Percentiles rank a stretch among this genome's conserved stretches.
Conservation (phyloP, 805 yeast species). For the Ogataea trehalophila region DNA sequence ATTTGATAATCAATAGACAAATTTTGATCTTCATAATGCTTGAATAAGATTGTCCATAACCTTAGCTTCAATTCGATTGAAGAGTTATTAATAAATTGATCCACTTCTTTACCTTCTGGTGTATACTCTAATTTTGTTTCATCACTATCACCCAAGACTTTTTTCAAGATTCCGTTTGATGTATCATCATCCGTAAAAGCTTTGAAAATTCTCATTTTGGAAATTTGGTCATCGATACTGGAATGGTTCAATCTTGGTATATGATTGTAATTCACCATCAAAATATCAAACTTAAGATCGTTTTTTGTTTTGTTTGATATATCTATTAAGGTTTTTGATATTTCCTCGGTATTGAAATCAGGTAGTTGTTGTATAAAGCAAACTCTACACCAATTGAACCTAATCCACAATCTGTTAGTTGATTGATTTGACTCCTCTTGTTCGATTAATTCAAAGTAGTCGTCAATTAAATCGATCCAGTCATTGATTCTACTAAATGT, state of each 20-base stretch:
- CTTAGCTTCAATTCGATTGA: constrained; percentile 63
- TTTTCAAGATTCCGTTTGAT: constrained; percentile 22
- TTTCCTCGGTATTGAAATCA: constrained; percentile 27
- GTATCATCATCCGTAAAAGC: constrained; percentile 51
- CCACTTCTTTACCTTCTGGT: constrained; percentile 46
- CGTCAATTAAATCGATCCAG: constrained; percentile 43
- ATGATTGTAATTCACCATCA: constrained; percentile 52
- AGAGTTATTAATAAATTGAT: constrained; percentile 54
- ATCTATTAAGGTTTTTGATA: constrained; percentile 28
- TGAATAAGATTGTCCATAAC: constrained; percentile 70
- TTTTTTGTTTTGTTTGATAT: constrained; percentile 21
- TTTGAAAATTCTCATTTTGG: constrained; percentile 66
- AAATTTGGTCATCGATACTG: constrained; percentile 54
- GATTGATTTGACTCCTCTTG: background rate
- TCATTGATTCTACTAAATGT: constrained; percentile 39
- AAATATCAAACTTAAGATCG: constrained; percentile 27
- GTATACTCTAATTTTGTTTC: constrained; percentile 28
- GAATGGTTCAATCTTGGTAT: constrained; percentile 52
- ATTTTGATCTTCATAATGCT: constrained; percentile 39
- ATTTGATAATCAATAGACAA: constrained; percentile 34
- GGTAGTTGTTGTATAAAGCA: constrained; percentile 36
- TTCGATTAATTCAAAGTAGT: constrained; percentile 13
- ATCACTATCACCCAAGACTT: constrained; percentile 21
- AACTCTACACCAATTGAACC: constrained; percentile 47
- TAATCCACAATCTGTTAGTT: constrained; percentile 20